phyloP scores from a whole-genome alignment of 23 red algal species.

The Agarophyton chilense region DNA sequence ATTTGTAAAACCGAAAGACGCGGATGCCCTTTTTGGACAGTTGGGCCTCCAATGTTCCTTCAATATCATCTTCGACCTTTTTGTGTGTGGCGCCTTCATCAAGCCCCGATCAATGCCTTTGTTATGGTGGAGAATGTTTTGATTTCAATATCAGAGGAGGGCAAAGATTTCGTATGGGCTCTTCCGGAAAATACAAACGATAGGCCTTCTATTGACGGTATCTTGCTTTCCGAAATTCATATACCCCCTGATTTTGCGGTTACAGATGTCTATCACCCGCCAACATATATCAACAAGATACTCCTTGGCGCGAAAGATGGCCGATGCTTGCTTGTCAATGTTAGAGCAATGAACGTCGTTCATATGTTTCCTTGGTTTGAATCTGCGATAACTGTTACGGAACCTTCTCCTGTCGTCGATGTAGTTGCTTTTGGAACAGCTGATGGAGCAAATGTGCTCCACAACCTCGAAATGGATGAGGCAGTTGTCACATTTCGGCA shows the following conservation, averaged over 20 bases:
- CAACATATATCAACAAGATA: conserved; percentile 90
- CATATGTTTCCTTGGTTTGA: conserved; percentile 65
- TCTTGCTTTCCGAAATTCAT: conserved; percentile 40
- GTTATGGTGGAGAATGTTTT: conserved; percentile 66
- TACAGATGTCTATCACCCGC: conserved; percentile 56
- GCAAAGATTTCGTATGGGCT: conserved; percentile 43
- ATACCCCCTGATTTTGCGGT: conserved; percentile 50
- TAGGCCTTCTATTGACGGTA: neutral
- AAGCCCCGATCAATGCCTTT: conserved; percentile 53
- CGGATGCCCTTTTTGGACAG: no score
- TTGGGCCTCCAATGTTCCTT: conserved; percentile 74
- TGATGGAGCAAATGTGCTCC: conserved; percentile 65
- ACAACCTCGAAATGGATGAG: conserved; percentile 70
- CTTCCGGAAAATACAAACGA: conserved; percentile 39
- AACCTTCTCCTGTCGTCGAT: conserved; percentile 85
- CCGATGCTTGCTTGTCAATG: conserved; percentile 70
- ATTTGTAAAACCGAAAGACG: no score
- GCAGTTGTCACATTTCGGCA: conserved; percentile 60
- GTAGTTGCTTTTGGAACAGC: conserved; percentile 83
- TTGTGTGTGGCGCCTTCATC: conserved; percentile 43
- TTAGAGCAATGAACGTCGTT: conserved; percentile 61
- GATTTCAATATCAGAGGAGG: conserved; percentile 30
- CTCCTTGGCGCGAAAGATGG: conserved; percentile 78
- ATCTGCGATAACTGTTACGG: conserved; percentile 51
- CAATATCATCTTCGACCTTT: conserved; percentile 56